Conservation (phyloP, 1,139 yeast genomes). For the Debaryomyces udenii region DNA sequence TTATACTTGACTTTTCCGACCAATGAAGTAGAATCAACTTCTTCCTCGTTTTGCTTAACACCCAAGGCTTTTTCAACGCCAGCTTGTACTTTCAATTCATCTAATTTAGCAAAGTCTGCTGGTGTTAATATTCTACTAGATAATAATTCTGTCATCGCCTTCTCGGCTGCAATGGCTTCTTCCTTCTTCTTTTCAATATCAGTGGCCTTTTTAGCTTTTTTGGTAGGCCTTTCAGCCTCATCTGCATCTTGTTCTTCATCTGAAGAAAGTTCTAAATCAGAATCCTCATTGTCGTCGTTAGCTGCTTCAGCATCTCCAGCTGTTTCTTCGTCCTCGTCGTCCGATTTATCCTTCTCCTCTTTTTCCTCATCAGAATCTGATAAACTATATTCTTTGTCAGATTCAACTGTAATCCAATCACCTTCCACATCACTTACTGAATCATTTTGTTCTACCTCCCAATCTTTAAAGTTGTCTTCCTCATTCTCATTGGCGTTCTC, state of each 20-base stretch:
- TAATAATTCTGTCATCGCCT: constrained; percentile 65
- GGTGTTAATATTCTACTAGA: constrained; percentile 85
- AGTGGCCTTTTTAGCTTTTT: constrained; percentile 29
- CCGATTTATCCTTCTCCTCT: constrained; percentile 33
- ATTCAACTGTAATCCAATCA: constrained; percentile 62
- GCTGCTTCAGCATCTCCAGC: constrained; percentile 42
- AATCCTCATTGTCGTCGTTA: constrained; percentile 45
- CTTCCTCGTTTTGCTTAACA: constrained; percentile 64
- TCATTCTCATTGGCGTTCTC: constrained; percentile 56
- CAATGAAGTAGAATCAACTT: constrained; percentile 76
- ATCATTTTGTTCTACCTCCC: constrained; percentile 50
- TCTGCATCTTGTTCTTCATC: constrained; percentile 38
- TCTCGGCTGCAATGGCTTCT: constrained; percentile 29
- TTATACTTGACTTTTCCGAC: constrained; percentile 87
- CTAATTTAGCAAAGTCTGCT: constrained; percentile 94
- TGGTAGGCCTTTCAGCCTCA: constrained; percentile 25
- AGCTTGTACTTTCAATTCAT: constrained; percentile 81
- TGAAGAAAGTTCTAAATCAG: constrained; percentile 39
- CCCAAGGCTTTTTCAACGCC: constrained; percentile 81
- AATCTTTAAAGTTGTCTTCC: constrained; percentile 41
- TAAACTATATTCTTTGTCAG: constrained; percentile 58
- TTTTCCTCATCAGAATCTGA: constrained; percentile 48
- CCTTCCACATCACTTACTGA: constrained; percentile 62
- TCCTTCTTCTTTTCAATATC: constrained; percentile 28
- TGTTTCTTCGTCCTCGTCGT: constrained; percentile 34